A percentile compares a stretch with the other conserved stretches of the same genome.
phyloP scores from a whole-genome alignment of 768 basidiomycete genomes.

The Hypholoma fasciculare region DNA sequence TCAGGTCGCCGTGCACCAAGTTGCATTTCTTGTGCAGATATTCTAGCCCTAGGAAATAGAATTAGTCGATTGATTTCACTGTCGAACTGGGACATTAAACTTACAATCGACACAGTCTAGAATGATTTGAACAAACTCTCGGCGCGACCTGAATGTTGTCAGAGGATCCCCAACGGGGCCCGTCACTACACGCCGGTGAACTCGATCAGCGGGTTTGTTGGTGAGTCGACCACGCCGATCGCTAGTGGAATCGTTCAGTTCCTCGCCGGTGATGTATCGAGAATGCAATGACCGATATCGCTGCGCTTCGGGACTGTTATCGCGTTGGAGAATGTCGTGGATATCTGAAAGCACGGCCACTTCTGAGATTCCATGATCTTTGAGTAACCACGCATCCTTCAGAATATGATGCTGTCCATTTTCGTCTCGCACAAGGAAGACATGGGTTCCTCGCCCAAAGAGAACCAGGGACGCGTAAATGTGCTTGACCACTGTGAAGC shows the following conservation, averaged over 20 bases:
- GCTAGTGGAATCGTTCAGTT: background rate
- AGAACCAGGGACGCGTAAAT: conserved; percentile 5
- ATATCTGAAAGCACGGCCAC: conserved; percentile 1
- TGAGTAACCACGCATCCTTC: conserved; percentile 11
- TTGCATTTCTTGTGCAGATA: conserved; percentile 3
- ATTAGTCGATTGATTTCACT: background rate
- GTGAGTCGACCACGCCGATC: background rate
- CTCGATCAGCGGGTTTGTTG: background rate
- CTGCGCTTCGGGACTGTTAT: background rate
- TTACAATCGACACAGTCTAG: conserved; percentile 8
- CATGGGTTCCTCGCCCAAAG: conserved; percentile 8
- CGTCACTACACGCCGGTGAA: conserved; percentile 10
- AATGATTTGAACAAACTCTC: conserved; percentile 1
- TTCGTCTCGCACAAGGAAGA: conserved; percentile 7
- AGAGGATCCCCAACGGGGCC: conserved; percentile 10
- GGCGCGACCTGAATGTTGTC: conserved; percentile 8
- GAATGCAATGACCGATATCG: conserved; percentile 3
- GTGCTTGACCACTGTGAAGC: conserved; percentile 5
- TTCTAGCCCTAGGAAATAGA: background rate
- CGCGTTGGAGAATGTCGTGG: background rate
- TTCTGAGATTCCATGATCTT: background rate
- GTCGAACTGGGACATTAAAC: background rate
- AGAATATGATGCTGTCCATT: conserved; percentile 4
- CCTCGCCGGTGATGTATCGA: conserved; percentile 3
- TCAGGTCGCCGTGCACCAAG: conserved; percentile 6